Evolutionary conservation across 768 basidiomycete genomes (phyloP), one percentile per base, ranked within the genome.

Genomic region (Leccinum sublutescens): DNA sequence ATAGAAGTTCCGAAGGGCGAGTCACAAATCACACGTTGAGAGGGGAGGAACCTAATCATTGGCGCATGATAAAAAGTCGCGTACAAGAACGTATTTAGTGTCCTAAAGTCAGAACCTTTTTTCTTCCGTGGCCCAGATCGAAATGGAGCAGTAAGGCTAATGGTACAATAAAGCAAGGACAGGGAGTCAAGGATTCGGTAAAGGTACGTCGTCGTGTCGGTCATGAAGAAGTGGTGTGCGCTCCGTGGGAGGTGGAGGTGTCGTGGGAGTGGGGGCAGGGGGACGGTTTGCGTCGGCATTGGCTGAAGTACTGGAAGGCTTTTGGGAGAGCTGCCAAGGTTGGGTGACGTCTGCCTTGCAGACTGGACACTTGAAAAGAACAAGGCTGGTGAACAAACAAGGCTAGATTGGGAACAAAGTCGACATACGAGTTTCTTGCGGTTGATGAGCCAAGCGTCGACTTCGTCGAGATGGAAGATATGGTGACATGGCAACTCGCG

Each of bases 401-500:
- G 59, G 57, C 50, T 59, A 48, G 34, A 1, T 23, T 43, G n/a
- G 2, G 33, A 33, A 34, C 19, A 54, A 56, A 52, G 27, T 40
- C 58, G 14, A 79, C 89, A 68, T 68, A 95, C 95, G 73, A 96
- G 75, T 78, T 97, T 97, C 79, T 95, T 93, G 73, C 92, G 85
- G 61, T 89, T 86, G 57, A 95, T 88, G 60, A 98, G 76, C 96
- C 96, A 98, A 63, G 88, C 82, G 71, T 95, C 93, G 40, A 97
- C 85, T 71, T 98, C 96, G 36, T 87, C 82, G 49, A 92, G 82
- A 74, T 98, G 96, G 76, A 97, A 98, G 55, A 98, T 86, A 71
- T 98, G 96, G 50, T 91, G 89, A 68, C 96, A 98, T 1, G 96
- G 96, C 43, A 98, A 71, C 54, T 95, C 91, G 65, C 95, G 85